Percentiles rank a stretch among this genome's conserved stretches.
phyloP scores from a whole-genome alignment of 1,139 yeast species.

The Candida sp. region DNA sequence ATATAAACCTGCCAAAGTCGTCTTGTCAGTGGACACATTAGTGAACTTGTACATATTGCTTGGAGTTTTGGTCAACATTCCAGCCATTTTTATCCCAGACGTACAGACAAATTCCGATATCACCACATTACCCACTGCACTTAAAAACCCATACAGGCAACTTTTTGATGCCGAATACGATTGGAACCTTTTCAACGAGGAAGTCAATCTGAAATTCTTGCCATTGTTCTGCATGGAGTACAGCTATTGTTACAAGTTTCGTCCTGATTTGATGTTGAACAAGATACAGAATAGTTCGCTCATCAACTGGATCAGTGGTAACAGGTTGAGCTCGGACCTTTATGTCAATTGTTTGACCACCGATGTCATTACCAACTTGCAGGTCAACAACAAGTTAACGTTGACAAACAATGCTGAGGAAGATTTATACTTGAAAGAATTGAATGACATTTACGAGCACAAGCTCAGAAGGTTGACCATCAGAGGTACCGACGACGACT shows the following conservation, averaged over 20 bases:
- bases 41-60: constrained; percentile 27
- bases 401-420: constrained; percentile 2
- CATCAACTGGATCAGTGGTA: constrained; percentile 44
- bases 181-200: constrained; percentile 15
- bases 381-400: constrained; percentile 6
- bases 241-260: constrained; percentile 31
- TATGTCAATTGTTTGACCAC: constrained; percentile 28
- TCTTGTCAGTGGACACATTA: constrained; percentile 33
- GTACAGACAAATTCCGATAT: constrained; percentile 29
- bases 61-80: constrained; percentile 29
- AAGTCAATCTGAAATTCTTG: constrained; percentile 23
- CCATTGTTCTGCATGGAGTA: constrained; percentile 33
- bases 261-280: constrained; percentile 33
- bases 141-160: constrained; percentile 26
- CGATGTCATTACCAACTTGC: constrained; percentile 21
- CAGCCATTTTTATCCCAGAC: constrained; percentile 23
- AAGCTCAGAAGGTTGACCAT: constrained; percentile 13
- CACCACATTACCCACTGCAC: constrained; percentile 23
- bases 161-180: constrained; percentile 17
- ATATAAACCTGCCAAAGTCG: constrained; percentile 22
- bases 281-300: constrained; percentile 38
- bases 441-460: constrained; percentile 20
- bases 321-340: constrained; percentile 27
- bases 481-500: constrained; percentile 12
- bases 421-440: constrained; percentile 25